phyloP scores from a whole-genome alignment of 192 early-diverging fungal species.

The Rhizophagus prolifer region DNA sequence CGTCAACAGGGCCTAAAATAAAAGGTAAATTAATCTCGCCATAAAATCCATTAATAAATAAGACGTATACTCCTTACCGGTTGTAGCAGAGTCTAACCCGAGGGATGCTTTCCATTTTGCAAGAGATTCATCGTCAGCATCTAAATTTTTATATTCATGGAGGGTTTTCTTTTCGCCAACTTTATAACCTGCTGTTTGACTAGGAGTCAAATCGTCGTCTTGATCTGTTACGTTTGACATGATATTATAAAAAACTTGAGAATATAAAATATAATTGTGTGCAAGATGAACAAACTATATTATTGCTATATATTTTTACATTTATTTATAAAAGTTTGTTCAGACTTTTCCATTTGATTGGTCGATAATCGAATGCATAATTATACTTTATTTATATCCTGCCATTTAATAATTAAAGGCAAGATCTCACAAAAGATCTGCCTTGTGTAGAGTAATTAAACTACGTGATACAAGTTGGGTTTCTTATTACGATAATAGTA shows the following conservation, averaged over 20 bases:
- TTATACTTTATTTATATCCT: too few relatives aligned
- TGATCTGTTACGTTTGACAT: constrained; percentile 55
- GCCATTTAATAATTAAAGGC: too few relatives aligned
- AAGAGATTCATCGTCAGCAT: constrained; percentile 90
- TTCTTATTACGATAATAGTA: too few relatives aligned
- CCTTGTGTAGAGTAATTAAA: too few relatives aligned
- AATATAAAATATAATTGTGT: too few relatives aligned
- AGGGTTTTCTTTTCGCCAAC: constrained; percentile 90
- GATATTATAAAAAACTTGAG: neutral
- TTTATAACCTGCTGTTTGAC: constrained; percentile 85
- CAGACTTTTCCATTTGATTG: too few relatives aligned
- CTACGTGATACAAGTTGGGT: too few relatives aligned
- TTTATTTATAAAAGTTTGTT: too few relatives aligned
- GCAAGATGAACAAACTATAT: too few relatives aligned
- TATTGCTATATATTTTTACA: too few relatives aligned
- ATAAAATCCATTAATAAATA: neutral
- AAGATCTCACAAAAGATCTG: too few relatives aligned
- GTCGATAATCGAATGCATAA: too few relatives aligned
- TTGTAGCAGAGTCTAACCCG: constrained; percentile 58
- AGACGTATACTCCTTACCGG: constrained; percentile 44
- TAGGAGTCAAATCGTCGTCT: constrained; percentile 68
- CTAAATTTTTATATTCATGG: constrained; percentile 80
- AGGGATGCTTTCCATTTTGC: constrained; percentile 96
- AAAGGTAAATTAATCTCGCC: neutral
- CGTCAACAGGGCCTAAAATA: constrained; percentile 46